These are phyloP conservation scores for Fusarium humuli DNA, from an alignment of 2,329 filamentous ascomycete genomes.

Conservation along the genomic window DNA sequence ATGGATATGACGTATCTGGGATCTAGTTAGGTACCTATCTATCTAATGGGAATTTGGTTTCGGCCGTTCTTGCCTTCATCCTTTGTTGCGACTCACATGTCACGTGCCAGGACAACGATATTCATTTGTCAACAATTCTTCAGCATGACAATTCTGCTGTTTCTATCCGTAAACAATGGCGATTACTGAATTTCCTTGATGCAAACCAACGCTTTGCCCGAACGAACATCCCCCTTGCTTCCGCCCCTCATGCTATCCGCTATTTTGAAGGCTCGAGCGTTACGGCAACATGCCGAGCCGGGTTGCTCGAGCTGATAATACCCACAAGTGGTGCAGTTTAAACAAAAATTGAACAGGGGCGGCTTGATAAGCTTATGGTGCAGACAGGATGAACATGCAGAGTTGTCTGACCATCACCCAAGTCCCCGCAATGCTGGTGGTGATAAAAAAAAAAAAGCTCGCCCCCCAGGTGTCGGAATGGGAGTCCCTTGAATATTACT, in stretches of 20 bases:
- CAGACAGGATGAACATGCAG: conserved; percentile 20
- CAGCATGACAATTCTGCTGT: background rate
- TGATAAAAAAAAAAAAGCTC: background rate
- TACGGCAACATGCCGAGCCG: conserved; percentile 8
- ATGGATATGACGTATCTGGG: background rate
- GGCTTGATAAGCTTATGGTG: conserved; percentile 28
- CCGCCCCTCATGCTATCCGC: conserved; percentile 7
- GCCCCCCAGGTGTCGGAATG: conserved; percentile 15
- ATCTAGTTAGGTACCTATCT: background rate
- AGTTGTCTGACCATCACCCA: conserved; percentile 14
- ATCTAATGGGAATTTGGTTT: background rate
- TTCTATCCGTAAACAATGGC: background rate
- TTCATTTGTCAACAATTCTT: background rate
- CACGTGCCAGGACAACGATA: background rate
- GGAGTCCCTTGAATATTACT: background rate
- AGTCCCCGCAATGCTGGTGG: conserved; percentile 4
- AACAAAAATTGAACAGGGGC: conserved; percentile 10
- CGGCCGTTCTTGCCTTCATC: background rate
- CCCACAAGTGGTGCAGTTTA: conserved; percentile 12
- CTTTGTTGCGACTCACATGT: background rate
- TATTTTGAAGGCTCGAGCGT: conserved; percentile 26
- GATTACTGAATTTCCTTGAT: background rate
- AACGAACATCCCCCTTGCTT: conserved; percentile 3
- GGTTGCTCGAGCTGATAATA: conserved; percentile 3
- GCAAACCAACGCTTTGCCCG: background rate